phyloP scores from a whole-genome alignment of 2,329 filamentous ascomycete species.

The Aspergillus proliferans region DNA sequence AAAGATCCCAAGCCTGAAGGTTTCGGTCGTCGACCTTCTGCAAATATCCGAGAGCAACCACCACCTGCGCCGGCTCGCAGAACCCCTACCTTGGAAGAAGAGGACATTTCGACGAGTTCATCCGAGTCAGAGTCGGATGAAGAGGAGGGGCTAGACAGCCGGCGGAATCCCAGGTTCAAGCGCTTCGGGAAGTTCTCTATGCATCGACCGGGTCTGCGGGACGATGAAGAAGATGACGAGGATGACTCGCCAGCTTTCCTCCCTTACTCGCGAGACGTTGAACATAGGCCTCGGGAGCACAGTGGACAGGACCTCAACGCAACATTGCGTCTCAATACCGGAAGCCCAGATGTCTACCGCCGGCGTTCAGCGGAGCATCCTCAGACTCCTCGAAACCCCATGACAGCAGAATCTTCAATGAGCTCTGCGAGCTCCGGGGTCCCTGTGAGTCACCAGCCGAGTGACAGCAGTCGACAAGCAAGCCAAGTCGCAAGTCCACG shows the following conservation, averaged over 20 bases:
- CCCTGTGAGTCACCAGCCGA: constrained; percentile 17
- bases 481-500: constrained; percentile 32
- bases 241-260: constrained; percentile 44
- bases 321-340: constrained; percentile 35
- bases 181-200: constrained; percentile 37
- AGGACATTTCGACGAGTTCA: constrained; percentile 26
- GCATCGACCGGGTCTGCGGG: constrained; percentile 25
- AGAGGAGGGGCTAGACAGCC: constrained; percentile 16
- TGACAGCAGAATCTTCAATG: constrained; percentile 23
- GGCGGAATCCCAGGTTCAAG: constrained; percentile 25
- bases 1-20: constrained; percentile 20
- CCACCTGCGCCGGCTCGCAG: constrained; percentile 15
- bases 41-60: constrained; percentile 19
- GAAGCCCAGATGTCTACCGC: constrained; percentile 21
- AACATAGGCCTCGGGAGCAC: constrained; percentile 12
- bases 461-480: constrained; percentile 12
- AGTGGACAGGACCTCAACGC: constrained; percentile 32
- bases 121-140: constrained; percentile 27
- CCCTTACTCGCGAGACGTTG: constrained; percentile 27
- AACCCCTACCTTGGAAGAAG: constrained; percentile 30
- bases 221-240: constrained; percentile 40
- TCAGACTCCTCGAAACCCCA: constrained; percentile 12
- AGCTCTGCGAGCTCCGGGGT: constrained; percentile 35
- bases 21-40: constrained; percentile 17
- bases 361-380: constrained; percentile 21